These are phyloP conservation scores for Gaeumannomyces tritici DNA, from an alignment of 2,329 filamentous ascomycete genomes.

Conservation along the genomic window DNA sequence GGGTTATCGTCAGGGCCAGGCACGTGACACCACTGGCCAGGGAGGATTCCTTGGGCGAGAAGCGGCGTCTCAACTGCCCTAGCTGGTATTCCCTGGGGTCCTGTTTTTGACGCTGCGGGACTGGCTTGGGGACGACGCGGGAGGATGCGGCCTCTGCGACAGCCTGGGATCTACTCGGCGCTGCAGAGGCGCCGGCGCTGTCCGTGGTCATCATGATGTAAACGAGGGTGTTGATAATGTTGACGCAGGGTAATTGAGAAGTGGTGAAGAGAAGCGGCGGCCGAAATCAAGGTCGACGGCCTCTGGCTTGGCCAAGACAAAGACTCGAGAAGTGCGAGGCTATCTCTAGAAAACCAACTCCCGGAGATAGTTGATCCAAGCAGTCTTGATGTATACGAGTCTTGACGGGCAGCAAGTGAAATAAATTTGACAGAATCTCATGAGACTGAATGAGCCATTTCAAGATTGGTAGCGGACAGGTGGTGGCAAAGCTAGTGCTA, in stretches of 20 bases:
- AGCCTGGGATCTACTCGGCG: conserved; percentile 26
- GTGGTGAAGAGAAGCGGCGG: too few relatives aligned
- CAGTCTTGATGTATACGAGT: too few relatives aligned
- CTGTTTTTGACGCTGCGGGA: conserved; percentile 52
- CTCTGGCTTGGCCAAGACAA: too few relatives aligned
- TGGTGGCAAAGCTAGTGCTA: too few relatives aligned
- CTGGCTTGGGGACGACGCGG: conserved; percentile 53
- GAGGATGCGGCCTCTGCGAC: conserved; percentile 31
- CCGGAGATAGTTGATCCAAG: too few relatives aligned
- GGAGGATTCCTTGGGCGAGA: conserved; percentile 35
- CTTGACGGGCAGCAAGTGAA: too few relatives aligned
- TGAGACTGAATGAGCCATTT: too few relatives aligned
- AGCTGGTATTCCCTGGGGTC: conserved; percentile 69
- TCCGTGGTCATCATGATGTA: not conserved
- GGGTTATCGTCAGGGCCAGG: conserved; percentile 54
- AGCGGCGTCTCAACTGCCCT: conserved; percentile 61
- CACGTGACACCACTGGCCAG: conserved; percentile 39
- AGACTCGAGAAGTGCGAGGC: not conserved
- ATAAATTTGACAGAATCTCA: too few relatives aligned
- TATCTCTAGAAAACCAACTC: too few relatives aligned
- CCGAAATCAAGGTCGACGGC: not conserved
- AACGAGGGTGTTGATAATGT: not conserved
- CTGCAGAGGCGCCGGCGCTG: not conserved
- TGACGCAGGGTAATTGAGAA: not conserved
- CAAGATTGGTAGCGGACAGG: too few relatives aligned